Evolutionary conservation across 345 rosid species (phyloP).

Genomic region (Anastatica hierochuntica): DNA sequence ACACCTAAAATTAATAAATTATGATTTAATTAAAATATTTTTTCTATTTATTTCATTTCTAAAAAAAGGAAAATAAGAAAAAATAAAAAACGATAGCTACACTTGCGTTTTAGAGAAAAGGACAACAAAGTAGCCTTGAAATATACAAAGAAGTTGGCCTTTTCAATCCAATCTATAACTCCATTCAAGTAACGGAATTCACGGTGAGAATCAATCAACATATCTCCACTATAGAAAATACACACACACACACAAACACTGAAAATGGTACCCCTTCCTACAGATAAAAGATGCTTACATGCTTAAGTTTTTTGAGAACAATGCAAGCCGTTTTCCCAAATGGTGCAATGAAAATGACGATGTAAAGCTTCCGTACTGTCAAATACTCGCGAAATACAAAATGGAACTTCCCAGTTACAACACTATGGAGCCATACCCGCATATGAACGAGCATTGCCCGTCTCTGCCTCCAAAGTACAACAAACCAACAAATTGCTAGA

Average conservation of each 20-base stretch:
- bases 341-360: slow-evolving; percentile 91
- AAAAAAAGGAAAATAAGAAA: no score
- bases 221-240: slow-evolving; percentile 6
- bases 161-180: slow-evolving; percentile 51
- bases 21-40: no score
- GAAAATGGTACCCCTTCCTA: background rate
- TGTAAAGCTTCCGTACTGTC: slow-evolving; percentile 81
- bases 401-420: slow-evolving; percentile 95
- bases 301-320: slow-evolving; percentile 59
- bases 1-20: no score
- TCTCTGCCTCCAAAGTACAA: slow-evolving; percentile 78
- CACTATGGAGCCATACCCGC: slow-evolving; percentile 74
- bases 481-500: slow-evolving; percentile 59
- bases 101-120: no score
- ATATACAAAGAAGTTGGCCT: slow-evolving; percentile 95
- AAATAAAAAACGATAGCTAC: no score
- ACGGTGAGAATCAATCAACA: slow-evolving; percentile 45
- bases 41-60: no score
- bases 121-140: no score
- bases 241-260: slow-evolving; percentile 3
- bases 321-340: slow-evolving; percentile 71
- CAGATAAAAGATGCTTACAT: slow-evolving; percentile 89
- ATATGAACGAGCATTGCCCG: slow-evolving; percentile 87
- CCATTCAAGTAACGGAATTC: slow-evolving; percentile 89
- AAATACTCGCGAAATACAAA: slow-evolving; percentile 74